phyloP scores from a whole-genome alignment of 345 rosid genomes.

The Corchorus capsularis region DNA sequence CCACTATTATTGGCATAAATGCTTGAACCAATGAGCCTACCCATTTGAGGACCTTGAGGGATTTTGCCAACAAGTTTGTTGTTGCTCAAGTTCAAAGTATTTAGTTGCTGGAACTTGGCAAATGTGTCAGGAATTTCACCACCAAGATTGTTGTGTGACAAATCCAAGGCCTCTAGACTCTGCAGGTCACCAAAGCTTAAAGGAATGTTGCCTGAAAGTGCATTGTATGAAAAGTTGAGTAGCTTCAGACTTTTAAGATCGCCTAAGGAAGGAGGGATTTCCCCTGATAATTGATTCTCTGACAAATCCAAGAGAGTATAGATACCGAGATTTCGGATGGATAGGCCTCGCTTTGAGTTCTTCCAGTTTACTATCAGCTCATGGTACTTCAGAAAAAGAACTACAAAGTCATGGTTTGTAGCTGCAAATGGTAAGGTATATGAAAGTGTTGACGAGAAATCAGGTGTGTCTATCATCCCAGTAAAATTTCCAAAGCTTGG shows the following conservation, averaged over 20 bases:
- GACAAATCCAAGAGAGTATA: slow-evolving; percentile 46
- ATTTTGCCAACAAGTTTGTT: slow-evolving; percentile 39
- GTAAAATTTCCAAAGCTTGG: slow-evolving; percentile 37
- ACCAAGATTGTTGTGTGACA: slow-evolving; percentile 36
- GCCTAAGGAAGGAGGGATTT: slow-evolving; percentile 39
- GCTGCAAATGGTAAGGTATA: not conserved
- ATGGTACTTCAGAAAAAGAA: not conserved
- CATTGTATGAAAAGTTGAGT: slow-evolving; percentile 37
- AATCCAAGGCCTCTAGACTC: slow-evolving; percentile 39
- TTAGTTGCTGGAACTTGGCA: slow-evolving; percentile 22
- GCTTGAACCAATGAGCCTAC: slow-evolving; percentile 32
- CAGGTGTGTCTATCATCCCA: slow-evolving; percentile 28
- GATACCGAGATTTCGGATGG: not conserved
- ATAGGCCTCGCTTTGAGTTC: slow-evolving; percentile 32
- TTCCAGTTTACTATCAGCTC: slow-evolving; percentile 30
- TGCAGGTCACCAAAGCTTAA: slow-evolving; percentile 26
- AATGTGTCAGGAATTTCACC: slow-evolving; percentile 39
- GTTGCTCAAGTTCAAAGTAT: slow-evolving; percentile 34
- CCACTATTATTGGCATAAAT: slow-evolving; percentile 38
- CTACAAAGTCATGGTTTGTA: slow-evolving; percentile 19
- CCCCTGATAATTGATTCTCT: slow-evolving; percentile 39
- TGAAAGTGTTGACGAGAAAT: not conserved
- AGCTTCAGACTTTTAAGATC: slow-evolving; percentile 32
- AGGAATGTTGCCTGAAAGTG: slow-evolving; percentile 38
- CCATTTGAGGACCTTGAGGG: slow-evolving; percentile 41